Evolutionary conservation across 1,284 basidiomycete species (phyloP), one percentile per base, ranked within the genome.

Genomic region (Cutaneotrichosporon sp.): DNA sequence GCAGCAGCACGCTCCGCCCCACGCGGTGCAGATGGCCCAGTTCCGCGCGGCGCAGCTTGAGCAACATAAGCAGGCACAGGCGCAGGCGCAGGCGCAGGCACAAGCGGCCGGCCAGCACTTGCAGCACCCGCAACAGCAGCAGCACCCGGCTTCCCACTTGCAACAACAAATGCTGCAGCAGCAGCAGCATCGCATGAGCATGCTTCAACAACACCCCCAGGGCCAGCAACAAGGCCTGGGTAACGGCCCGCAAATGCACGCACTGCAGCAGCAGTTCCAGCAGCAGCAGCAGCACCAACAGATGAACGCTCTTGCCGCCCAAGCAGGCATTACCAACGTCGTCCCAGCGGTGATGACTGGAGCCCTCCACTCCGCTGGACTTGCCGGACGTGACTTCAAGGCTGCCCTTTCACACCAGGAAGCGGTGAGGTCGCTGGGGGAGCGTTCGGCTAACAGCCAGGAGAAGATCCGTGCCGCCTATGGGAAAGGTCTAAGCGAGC

Each of bases 341-440:
- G 72, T 71, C 47, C 67, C 69, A 20, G 59, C 56, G 1, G 62
- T 78, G n/a, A 76, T 77, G 70, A 62, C 66, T 20, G 60, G 69
- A 38, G 66, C 64, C 7, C 67, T 71, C 33, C 66, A 70, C 25
- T 55, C 57, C 31, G 43, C 74, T 31, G 74, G 74, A 11, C 54
- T 76, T 31, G 60, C 56, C 1, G 74, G 73, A 5, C 66, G 70
- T 33, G 72, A 76, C 54, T 63, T 72, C 14, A 59, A 66, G 9
- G 18, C 38, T n/a, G 18, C 16, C 9, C 38, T 42, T 42, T 18
- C 18, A 64, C 60, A n/a, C 58, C 74, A 55, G 56, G 64, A 2
- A 73, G 73, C 25, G 72, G 73, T 11, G 73, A 78, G 16, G 68
- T 66, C 60, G 74, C 74, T 56, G 66, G 72, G 67, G 36, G 13